Evolutionary conservation across 2,329 filamentous ascomycete species (phyloP), one percentile per base, ranked within the genome.

Genomic region (Curvularia lunata): DNA sequence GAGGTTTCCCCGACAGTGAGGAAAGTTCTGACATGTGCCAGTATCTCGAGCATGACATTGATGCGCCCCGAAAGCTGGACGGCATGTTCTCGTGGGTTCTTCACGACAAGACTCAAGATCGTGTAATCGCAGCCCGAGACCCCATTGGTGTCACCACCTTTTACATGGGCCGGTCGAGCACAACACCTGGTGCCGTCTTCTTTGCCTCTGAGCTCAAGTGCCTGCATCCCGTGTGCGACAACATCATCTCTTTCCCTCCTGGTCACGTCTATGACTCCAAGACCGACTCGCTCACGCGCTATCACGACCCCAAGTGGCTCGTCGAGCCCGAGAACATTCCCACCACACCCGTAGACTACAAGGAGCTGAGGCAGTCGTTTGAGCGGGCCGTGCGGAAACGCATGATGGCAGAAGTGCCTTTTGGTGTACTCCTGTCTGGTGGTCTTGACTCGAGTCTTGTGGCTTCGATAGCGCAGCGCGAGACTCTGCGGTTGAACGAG

Each of bases 1-100:
- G 32, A 41, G 38, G 19, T 13, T 28, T 13, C 38, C 13, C 37
- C 6, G 32, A 18, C 13, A 18, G 13, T 46, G 34, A 32, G 6
- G 16, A 34, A 5, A 16, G 3, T 48, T 58, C 71, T 76, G 54
- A 75, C 56, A 18, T 7, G 23, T 23, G 13, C 48, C 61, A 96
- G 91, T 99, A 99, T 78, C 86, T 92, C 82, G 88, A 98, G 80
- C 86, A 96, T 85, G 95, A 88, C 73, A 84, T 96, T 68, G 92
- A 98, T 74, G 92, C 94, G 57, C 93, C 95, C 62, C 95, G 94
- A 80, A 84, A 92, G 79, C 88, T 99, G 68, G 95, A 99, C 78
- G 95, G 95, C 82, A 99, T 99, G 95, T 99, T 99, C 86, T 97
- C 94, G 16, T 99, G 96, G 82, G 93, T 99, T 55, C 86, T 99